A percentile compares a stretch with the other conserved stretches of the same genome.
Evolutionary conservation across 139 green algal species (phyloP).

Genomic region (Desmodesmus armatus): DNA sequence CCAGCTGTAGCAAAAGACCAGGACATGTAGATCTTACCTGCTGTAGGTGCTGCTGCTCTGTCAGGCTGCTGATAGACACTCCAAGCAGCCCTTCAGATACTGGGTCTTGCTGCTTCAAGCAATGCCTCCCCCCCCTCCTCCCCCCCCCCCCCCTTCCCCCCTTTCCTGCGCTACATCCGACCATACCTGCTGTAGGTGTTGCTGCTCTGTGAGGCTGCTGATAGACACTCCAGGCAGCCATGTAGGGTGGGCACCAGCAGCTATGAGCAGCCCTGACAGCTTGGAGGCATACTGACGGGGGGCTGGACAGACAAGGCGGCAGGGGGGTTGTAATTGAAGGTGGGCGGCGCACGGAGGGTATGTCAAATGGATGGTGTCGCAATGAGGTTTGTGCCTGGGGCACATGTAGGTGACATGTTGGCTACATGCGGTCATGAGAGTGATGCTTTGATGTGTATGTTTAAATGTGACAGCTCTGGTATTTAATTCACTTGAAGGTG

Average conservation of each 20-base stretch:
- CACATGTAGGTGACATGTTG: too few species aligned
- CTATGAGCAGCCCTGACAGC: conserved; percentile 61
- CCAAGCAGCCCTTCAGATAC: conserved; percentile 72
- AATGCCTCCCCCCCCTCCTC: background rate
- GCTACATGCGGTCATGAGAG: too few species aligned
- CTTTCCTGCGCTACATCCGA: too few species aligned
- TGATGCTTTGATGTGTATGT: background rate
- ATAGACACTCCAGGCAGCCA: conserved; percentile 74
- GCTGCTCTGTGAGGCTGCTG: conserved; percentile 35
- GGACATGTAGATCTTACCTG: too few species aligned
- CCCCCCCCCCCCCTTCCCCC: background rate
- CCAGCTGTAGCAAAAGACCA: too few species aligned
- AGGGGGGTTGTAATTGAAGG: too few species aligned
- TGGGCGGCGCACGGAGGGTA: too few species aligned
- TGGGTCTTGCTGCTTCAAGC: background rate
- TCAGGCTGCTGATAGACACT: conserved; percentile 64
- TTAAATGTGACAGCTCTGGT: too few species aligned
- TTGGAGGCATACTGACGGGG: conserved; percentile 77
- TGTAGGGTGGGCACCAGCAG: conserved; percentile 64
- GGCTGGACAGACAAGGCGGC: conserved; percentile 37
- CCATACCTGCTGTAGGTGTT: conserved; percentile 18
- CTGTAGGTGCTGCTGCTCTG: background rate
- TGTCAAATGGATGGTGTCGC: too few species aligned
- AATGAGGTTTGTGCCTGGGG: too few species aligned
- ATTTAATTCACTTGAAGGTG: too few species aligned